phyloP scores from a whole-genome alignment of 2,329 filamentous ascomycete genomes.

The Fusarium circinatum region DNA sequence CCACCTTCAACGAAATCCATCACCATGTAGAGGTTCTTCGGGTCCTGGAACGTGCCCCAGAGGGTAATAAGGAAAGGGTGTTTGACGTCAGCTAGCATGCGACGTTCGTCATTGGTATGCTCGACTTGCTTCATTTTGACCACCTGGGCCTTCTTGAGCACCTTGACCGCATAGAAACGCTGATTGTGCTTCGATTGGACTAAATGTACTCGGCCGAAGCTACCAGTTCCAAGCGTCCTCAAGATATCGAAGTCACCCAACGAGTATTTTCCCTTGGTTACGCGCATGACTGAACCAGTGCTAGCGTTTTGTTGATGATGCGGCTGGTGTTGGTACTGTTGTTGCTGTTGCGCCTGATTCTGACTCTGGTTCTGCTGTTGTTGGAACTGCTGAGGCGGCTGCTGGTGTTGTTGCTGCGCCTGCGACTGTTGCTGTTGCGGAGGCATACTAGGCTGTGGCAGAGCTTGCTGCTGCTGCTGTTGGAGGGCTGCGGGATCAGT shows the following conservation, averaged over 20 bases:
- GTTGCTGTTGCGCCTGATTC: conserved; percentile 36
- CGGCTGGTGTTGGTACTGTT: conserved; percentile 44
- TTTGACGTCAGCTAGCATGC: conserved; percentile 96
- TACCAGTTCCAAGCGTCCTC: conserved; percentile 93
- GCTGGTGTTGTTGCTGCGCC: conserved; percentile 44
- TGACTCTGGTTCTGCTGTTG: conserved; percentile 27
- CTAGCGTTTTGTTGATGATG: conserved; percentile 49
- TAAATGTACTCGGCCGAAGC: conserved; percentile 94
- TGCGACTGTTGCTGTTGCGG: conserved; percentile 45
- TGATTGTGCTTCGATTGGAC: conserved; percentile 99
- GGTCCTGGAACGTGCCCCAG: conserved; percentile 98
- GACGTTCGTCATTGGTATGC: conserved; percentile 97
- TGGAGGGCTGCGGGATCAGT: conserved; percentile 49
- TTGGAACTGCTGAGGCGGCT: conserved; percentile 20
- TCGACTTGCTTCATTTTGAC: conserved; percentile 99
- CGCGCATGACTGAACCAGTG: conserved; percentile 60
- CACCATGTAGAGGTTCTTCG: conserved; percentile 98
- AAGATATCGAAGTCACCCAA: conserved; percentile 89
- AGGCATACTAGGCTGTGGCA: conserved; percentile 46
- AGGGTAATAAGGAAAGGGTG: conserved; percentile 97
- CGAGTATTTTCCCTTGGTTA: conserved; percentile 97
- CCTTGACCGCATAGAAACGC: conserved; percentile 97
- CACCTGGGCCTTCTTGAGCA: conserved; percentile 97
- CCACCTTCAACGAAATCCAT: conserved; percentile 99
- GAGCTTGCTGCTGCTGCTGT: conserved; percentile 52